A percentile compares a stretch with the other conserved stretches of the same genome.
Conservation (phyloP, 805 yeast species). For the Monosporozyma siamensis region DNA sequence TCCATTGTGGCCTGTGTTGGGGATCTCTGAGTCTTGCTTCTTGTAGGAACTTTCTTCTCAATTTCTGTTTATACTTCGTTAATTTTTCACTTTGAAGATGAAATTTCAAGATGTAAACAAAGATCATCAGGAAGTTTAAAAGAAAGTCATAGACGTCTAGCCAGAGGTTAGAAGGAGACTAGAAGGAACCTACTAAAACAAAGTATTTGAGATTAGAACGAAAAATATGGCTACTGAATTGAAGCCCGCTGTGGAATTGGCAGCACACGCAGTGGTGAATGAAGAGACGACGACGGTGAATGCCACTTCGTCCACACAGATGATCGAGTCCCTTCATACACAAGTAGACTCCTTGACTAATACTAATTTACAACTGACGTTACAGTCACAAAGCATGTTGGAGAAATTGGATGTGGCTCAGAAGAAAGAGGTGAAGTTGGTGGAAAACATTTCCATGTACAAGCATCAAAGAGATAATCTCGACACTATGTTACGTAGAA, state of each 20-base stretch:
- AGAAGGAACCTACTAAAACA: no score
- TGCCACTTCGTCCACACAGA: slow-evolving; percentile 15
- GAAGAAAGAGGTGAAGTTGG: slow-evolving; percentile 39
- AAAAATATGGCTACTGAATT: not conserved
- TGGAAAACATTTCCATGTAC: slow-evolving; percentile 47
- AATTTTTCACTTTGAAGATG: no score
- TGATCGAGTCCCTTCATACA: slow-evolving; percentile 37
- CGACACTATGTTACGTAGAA: slow-evolving; percentile 37
- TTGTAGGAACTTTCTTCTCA: no score
- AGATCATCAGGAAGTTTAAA: no score
- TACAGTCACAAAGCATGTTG: slow-evolving; percentile 40
- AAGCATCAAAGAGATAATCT: slow-evolving; percentile 65
- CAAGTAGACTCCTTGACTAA: slow-evolving; percentile 46
- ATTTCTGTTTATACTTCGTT: no score
- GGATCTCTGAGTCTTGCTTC: not conserved
- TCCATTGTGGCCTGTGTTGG: slow-evolving; percentile 2
- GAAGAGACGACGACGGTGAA: no score
- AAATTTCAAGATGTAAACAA: no score
- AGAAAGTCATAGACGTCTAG: no score
- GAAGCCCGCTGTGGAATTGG: not conserved
- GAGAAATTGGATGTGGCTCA: slow-evolving; percentile 40
- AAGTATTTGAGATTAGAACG: no score
- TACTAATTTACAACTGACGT: slow-evolving; percentile 31
- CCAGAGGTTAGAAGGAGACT: no score
- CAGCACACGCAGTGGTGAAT: no score